phyloP scores from a whole-genome alignment of 495 filamentous ascomycete species.

The Friedmanniomyces simplex region DNA sequence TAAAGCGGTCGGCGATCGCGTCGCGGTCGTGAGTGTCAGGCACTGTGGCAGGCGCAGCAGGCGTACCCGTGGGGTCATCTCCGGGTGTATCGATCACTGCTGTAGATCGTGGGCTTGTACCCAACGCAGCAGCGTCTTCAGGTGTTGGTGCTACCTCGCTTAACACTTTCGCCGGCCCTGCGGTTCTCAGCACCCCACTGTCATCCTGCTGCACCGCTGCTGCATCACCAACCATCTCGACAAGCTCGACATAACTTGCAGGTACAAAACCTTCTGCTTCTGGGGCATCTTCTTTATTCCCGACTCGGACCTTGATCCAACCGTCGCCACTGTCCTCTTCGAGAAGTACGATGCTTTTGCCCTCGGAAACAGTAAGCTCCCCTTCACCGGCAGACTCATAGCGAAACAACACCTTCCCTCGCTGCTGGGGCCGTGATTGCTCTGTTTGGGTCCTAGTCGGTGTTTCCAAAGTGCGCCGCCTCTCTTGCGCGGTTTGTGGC shows the following conservation, averaged over 20 bases:
- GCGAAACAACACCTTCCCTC: background rate
- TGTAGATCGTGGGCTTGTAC: background rate
- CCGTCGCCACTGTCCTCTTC: background rate
- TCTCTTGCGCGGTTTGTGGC: too few species aligned
- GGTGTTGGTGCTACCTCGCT: background rate
- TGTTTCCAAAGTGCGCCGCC: too few species aligned
- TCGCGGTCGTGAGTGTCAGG: background rate
- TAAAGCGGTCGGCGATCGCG: constrained; percentile 5
- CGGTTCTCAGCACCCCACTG: background rate
- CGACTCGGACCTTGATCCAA: background rate
- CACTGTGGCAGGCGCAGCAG: background rate
- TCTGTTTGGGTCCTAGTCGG: background rate
- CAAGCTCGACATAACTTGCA: background rate
- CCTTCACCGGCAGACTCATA: background rate
- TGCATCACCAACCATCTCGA: background rate
- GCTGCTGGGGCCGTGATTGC: background rate
- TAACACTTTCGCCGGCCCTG: background rate
- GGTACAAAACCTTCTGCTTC: background rate
- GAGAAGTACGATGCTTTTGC: background rate
- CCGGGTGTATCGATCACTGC: background rate
- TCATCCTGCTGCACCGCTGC: background rate
- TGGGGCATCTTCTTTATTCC: background rate
- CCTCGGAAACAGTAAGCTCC: background rate
- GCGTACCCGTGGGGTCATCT: background rate
- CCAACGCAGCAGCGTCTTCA: background rate